phyloP scores from a whole-genome alignment of 352 stramenopile species.

The Phytophthora pinifolia region DNA sequence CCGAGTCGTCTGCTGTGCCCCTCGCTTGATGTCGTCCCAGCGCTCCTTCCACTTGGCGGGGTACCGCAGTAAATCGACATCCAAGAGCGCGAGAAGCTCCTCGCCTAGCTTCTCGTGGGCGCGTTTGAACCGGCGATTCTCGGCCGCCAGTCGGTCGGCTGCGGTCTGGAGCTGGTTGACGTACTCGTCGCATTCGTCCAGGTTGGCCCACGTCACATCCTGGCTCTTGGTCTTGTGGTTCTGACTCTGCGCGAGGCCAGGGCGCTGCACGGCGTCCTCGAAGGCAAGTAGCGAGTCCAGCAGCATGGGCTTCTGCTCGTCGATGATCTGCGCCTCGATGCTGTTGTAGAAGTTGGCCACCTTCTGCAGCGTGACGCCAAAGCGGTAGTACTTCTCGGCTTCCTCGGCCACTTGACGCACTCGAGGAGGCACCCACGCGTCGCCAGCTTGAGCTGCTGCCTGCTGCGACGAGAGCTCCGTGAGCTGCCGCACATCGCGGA shows the following conservation, averaged over 20 bases:
- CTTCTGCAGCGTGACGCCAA: constrained; percentile 95
- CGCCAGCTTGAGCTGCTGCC: constrained; percentile 22
- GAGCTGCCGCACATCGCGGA: constrained; percentile 92
- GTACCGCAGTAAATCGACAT: constrained; percentile 89
- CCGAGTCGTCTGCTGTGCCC: constrained; percentile 61
- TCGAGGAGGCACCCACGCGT: constrained; percentile 66
- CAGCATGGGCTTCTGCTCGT: constrained; percentile 94
- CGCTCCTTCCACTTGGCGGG: constrained; percentile 87
- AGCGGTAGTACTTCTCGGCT: constrained; percentile 93
- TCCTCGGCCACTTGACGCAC: constrained; percentile 80
- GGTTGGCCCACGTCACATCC: constrained; percentile 90
- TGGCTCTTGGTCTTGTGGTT: constrained; percentile 50
- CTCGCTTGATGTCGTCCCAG: constrained; percentile 82
- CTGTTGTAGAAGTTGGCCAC: constrained; percentile 97
- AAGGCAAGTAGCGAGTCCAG: constrained; percentile 92
- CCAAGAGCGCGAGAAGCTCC: constrained; percentile 83
- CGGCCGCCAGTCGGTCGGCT: constrained; percentile 82
- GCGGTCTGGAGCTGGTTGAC: constrained; percentile 91
- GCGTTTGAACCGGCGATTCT: constrained; percentile 92
- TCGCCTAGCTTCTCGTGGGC: constrained; percentile 83
- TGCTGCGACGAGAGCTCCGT: constrained; percentile 83
- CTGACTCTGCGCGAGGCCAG: constrained; percentile 48
- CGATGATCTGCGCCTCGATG: constrained; percentile 94
- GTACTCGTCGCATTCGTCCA: constrained; percentile 92
- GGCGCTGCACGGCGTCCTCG: constrained; percentile 79